These are phyloP conservation scores for Lepiota venenata DNA, from an alignment of 768 basidiomycete species.

Conservation along the genomic window DNA sequence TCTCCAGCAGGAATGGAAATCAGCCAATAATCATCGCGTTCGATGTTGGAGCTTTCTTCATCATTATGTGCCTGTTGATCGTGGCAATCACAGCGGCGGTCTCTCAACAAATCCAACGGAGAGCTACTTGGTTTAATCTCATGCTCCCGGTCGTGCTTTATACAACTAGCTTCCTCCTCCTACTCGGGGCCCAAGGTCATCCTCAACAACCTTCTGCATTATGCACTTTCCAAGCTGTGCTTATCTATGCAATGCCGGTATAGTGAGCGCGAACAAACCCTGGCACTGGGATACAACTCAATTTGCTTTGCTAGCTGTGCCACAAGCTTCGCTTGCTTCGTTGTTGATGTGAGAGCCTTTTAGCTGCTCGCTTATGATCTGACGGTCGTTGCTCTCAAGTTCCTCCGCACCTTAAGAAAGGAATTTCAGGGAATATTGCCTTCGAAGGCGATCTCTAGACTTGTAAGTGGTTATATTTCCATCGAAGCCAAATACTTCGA, in stretches of 20 bases:
- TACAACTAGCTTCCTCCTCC: slow-evolving; percentile 19
- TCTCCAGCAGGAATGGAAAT: neutral
- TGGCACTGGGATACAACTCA: neutral
- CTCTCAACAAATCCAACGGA: slow-evolving; percentile 3
- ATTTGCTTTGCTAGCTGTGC: neutral
- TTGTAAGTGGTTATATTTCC: neutral
- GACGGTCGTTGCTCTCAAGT: too few species aligned
- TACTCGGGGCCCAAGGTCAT: slow-evolving; percentile 20
- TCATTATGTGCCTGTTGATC: neutral
- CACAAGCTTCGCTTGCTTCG: neutral
- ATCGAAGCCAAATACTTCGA: neutral
- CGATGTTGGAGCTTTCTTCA: neutral
- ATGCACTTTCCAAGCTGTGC: slow-evolving; percentile 21
- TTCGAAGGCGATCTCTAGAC: too few species aligned
- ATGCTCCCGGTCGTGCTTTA: slow-evolving; percentile 21
- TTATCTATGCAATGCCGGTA: slow-evolving; percentile 23
- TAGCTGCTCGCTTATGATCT: too few species aligned
- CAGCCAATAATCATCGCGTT: neutral
- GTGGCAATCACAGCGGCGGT: neutral
- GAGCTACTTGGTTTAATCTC: slow-evolving; percentile 18
- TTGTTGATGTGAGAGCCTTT: neutral
- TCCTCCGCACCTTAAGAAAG: too few species aligned
- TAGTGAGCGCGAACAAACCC: slow-evolving; percentile 15
- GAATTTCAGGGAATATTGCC: too few species aligned
- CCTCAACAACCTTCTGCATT: slow-evolving; percentile 19